Percentiles rank a stretch among this genome's conserved stretches.
Evolutionary conservation across 352 stramenopile species (phyloP).

Genomic region (Phytopythium helicoides): DNA sequence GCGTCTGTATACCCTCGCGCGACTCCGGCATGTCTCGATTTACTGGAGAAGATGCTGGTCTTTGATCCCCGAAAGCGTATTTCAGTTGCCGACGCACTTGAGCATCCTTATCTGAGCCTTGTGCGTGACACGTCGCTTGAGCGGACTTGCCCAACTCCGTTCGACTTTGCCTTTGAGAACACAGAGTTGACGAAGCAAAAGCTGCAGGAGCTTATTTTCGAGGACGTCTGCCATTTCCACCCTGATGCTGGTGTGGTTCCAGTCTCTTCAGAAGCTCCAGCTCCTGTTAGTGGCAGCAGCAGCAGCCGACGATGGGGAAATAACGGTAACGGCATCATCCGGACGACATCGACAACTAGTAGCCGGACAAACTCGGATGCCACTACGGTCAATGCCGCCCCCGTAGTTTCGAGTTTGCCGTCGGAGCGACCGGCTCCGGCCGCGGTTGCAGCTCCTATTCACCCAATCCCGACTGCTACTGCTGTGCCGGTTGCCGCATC

Average conservation of each 20-base stretch:
- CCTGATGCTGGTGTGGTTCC: conserved; percentile 60
- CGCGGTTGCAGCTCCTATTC: background rate
- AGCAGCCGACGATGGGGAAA: conserved; percentile 8
- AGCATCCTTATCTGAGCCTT: conserved; percentile 74
- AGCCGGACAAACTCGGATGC: background rate
- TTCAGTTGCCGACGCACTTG: conserved; percentile 73
- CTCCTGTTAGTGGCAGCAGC: conserved; percentile 8
- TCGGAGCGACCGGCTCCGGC: background rate
- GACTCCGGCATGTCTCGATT: conserved; percentile 78
- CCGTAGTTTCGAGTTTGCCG: background rate
- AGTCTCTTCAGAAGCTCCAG: conserved; percentile 4
- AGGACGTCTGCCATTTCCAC: conserved; percentile 89
- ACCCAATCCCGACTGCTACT: background rate
- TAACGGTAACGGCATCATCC: conserved; percentile 1
- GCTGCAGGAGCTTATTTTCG: conserved; percentile 90
- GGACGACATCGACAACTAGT: background rate
- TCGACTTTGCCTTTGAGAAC: conserved; percentile 88
- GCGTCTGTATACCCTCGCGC: conserved; percentile 86
- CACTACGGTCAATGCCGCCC: background rate
- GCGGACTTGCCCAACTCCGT: conserved; percentile 73
- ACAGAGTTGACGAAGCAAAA: conserved; percentile 89
- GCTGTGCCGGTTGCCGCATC: background rate
- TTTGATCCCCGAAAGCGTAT: conserved; percentile 91
- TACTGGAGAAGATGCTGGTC: conserved; percentile 92
- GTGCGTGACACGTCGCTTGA: conserved; percentile 75